phyloP scores from a whole-genome alignment of 78 protist genomes.

The Pigoraptor vietnamica region DNA sequence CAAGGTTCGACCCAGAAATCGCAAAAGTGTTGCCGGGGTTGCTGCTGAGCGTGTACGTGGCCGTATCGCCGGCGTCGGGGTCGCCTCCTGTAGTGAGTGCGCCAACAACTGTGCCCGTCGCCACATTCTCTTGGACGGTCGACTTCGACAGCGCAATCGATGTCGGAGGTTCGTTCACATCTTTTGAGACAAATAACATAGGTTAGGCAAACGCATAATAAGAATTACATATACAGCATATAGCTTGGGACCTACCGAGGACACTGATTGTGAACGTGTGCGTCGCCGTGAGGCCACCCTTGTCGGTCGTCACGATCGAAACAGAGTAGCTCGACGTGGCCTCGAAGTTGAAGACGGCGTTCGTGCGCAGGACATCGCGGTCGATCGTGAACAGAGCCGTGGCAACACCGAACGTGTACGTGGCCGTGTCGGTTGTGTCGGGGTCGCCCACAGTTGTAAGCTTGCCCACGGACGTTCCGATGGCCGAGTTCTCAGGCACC shows the following conservation, averaged over 20 bases:
- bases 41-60: background rate
- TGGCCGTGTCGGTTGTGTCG: background rate
- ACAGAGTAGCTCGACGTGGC: background rate
- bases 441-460: background rate
- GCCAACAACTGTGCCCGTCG: background rate
- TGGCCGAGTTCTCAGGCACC: background rate
- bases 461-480: background rate
- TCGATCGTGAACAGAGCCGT: background rate
- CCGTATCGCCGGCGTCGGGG: background rate
- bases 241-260: background rate
- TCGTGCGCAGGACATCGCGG: background rate
- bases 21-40: background rate
- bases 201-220: background rate
- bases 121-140: background rate
- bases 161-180: background rate
- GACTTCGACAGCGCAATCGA: background rate
- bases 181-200: background rate
- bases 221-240: background rate
- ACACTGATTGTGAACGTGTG: background rate
- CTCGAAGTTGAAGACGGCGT: background rate
- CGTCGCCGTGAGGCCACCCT: background rate
- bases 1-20: background rate
- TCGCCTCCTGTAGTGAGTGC: background rate
- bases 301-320: background rate
- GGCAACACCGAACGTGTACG: background rate